These are phyloP conservation scores for Vigna mungo DNA, from an alignment of 306 rosid genomes.

Conservation along the genomic window DNA sequence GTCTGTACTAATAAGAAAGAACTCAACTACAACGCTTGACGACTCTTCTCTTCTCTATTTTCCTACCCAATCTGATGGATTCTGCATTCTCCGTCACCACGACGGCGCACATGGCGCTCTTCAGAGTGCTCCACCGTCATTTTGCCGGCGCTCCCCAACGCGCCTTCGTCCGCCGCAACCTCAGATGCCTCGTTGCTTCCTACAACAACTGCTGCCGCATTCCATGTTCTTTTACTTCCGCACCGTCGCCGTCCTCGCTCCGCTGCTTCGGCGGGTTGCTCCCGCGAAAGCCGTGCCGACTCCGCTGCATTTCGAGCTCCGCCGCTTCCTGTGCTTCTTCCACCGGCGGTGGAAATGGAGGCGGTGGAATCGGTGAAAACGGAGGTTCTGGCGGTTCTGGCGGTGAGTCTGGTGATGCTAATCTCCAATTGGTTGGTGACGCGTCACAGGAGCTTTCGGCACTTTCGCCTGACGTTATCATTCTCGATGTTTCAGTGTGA, in stretches of 20 bases:
- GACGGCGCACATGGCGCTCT: constrained; percentile 57
- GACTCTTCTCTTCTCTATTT: background rate
- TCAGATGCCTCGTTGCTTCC: constrained; percentile 42
- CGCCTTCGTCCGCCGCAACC: constrained; percentile 51
- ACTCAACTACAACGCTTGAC: background rate
- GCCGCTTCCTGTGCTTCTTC: constrained; percentile 64
- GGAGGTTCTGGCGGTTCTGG: constrained; percentile 55
- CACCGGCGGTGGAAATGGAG: constrained; percentile 64
- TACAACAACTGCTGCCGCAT: constrained; percentile 35
- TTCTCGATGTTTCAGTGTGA: constrained; percentile 90
- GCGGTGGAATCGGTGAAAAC: constrained; percentile 55
- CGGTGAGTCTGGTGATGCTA: constrained; percentile 63
- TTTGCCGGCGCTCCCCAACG: constrained; percentile 48
- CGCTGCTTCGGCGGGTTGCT: constrained; percentile 39
- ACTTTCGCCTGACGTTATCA: constrained; percentile 67
- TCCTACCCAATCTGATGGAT: constrained; percentile 60
- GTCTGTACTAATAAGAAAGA: background rate
- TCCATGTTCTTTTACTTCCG: constrained; percentile 30
- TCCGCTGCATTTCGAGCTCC: constrained; percentile 64
- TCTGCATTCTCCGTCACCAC: constrained; percentile 51
- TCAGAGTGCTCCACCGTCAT: constrained; percentile 63
- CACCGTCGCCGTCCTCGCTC: constrained; percentile 45
- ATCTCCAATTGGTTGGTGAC: constrained; percentile 58
- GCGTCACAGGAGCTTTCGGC: constrained; percentile 62
- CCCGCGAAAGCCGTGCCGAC: constrained; percentile 47